Base-by-base conservation (phyloP, 768 basidiomycete genomes). In the Cystofilobasidium macerans region DNA sequence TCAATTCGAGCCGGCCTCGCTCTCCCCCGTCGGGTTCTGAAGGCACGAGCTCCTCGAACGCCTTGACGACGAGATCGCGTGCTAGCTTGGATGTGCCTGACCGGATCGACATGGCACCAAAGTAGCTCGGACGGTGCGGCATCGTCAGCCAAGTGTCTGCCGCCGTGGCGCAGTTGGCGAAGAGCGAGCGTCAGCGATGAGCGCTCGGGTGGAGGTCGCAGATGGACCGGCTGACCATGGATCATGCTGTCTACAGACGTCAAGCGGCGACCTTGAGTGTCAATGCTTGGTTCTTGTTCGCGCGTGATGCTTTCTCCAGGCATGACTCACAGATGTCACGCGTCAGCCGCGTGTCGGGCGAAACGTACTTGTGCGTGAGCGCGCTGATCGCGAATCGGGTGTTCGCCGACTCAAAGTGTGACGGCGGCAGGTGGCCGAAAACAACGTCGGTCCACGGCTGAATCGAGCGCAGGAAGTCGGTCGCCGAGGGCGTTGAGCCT, bases 71-170 rank as follows among this genome's bases (percentile, higher is more conserved):
- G 20, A 54, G 51, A 30, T 54, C 51, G 2, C 51, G 26, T 20
- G 51, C 51, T 26, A 54, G 51, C 51, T 54, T 54, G 51, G 51
- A 28, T 30, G 16, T 32, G 51, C 51, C 51, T 20, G 51, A 30
- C 30, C 18, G 6, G 11, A 30, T 14, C 28, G 51, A 14, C n/a
- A 5, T 7, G 26, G 13, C 32, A 30, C 28, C 3, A 30, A 20
- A n/a, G 24, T 5, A 20, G 5, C 14, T n/a, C 45, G 51, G 51
- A 5, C 28, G 51, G 12, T 3, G 4, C 8, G 13, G 26, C 3
- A 30, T 54, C 14, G 28, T 28, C 14, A 54, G 30, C 51, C 51
- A 54, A 6, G 51, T 54, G 51, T 30, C 51, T 54, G 26, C 16
- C 6, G 20, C 20, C 9, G 20, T 9, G 16, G 38, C 9, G 9